Conservation (phyloP, 768 basidiomycete species). For the Sutorius australiensis region DNA sequence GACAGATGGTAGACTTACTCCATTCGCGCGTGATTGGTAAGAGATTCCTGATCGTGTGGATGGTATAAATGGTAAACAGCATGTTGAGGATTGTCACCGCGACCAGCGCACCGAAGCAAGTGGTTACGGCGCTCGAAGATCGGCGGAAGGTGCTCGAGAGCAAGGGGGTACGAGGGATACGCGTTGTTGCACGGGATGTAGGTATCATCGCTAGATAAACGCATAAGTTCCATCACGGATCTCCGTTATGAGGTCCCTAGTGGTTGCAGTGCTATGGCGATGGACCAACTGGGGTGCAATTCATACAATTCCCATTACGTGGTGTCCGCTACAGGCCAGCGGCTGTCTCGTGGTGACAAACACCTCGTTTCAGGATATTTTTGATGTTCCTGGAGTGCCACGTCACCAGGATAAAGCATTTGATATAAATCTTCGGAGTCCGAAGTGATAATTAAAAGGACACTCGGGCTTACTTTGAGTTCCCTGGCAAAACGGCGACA, state of each 20-base stretch:
- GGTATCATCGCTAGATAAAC: slow-evolving; percentile 4
- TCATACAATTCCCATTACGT: no score
- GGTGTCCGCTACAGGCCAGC: no score
- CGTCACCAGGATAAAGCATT: no score
- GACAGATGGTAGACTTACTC: slow-evolving; percentile 8
- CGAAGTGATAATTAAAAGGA: not conserved
- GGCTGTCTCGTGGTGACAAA: no score
- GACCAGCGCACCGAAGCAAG: slow-evolving; percentile 19
- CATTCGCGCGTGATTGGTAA: slow-evolving; percentile 19
- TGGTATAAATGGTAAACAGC: slow-evolving; percentile 16
- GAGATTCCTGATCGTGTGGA: slow-evolving; percentile 12
- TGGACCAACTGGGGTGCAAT: no score
- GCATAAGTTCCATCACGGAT: no score
- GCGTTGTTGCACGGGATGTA: not conserved
- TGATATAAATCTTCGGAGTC: not conserved
- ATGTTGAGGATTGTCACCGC: slow-evolving; percentile 24
- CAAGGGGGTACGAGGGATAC: not conserved
- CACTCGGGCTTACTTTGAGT: not conserved
- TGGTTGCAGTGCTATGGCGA: no score
- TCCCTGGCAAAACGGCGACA: not conserved
- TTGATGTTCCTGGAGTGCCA: no score
- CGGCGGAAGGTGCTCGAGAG: not conserved
- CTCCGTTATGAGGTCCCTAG: not conserved
- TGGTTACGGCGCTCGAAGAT: not conserved
- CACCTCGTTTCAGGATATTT: no score